Conservation (phyloP, 305 asterid genomes). For the Petunia hybrid region DNA sequence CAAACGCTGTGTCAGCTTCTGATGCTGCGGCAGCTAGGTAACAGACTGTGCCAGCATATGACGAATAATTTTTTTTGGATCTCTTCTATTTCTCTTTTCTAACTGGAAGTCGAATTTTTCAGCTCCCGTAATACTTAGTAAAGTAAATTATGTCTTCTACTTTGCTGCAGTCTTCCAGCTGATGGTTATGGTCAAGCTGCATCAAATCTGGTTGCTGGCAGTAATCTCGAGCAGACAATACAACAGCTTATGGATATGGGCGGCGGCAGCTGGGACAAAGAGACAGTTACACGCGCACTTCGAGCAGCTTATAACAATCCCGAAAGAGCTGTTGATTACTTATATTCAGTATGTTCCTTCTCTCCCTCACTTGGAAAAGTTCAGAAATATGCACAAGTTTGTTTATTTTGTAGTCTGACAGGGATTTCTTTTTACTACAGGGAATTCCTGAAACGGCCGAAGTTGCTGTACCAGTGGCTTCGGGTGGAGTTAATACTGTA, state of each 20-base stretch:
- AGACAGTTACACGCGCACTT: conserved; percentile 80
- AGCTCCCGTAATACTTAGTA: background rate
- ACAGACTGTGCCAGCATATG: background rate
- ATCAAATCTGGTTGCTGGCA: conserved; percentile 62
- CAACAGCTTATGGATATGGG: conserved; percentile 93
- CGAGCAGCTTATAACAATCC: conserved; percentile 96
- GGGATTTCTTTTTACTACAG: conserved; percentile 39
- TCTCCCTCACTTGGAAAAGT: conserved; percentile 1
- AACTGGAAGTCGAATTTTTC: background rate
- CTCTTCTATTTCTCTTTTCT: background rate
- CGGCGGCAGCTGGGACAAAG: conserved; percentile 93
- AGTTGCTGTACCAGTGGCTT: conserved; percentile 65
- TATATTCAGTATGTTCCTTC: conserved; percentile 69
- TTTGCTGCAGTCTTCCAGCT: conserved; percentile 52
- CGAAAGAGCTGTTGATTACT: conserved; percentile 92
- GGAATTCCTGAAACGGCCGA: conserved; percentile 87
- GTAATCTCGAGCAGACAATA: conserved; percentile 70
- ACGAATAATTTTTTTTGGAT: conserved; percentile 34
- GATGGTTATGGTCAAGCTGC: conserved; percentile 60
- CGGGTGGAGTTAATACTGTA: conserved; percentile 48
- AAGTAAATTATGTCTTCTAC: conserved; percentile 21
- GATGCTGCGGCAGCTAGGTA: conserved; percentile 55
- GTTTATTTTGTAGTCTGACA: conserved; percentile 27
- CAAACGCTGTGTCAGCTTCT: conserved; percentile 52
- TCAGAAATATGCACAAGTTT: background rate